Percentiles rank a stretch among this genome's conserved stretches.
phyloP scores from a whole-genome alignment of 2,329 filamentous ascomycete genomes.

The Diplodia seriata region DNA sequence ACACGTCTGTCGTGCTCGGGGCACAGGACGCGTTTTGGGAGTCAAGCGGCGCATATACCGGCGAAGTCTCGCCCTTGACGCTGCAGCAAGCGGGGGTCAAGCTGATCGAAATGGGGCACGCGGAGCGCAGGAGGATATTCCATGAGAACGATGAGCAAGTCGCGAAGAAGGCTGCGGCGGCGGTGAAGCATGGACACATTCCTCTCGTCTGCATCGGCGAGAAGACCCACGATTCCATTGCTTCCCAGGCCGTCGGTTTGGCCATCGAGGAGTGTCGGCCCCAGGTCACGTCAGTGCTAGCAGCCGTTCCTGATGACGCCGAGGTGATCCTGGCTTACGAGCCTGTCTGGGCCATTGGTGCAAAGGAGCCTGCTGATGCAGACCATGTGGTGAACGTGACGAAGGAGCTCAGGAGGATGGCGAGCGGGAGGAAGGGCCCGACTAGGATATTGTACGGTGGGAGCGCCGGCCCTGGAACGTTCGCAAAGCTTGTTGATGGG shows the following conservation, averaged over 20 bases:
- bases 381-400: slow-evolving; percentile 77
- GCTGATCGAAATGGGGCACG: slow-evolving; percentile 81
- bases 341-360: slow-evolving; percentile 88
- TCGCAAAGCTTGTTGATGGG: slow-evolving; percentile 68
- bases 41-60: slow-evolving; percentile 75
- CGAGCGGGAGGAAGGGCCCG: slow-evolving; percentile 59
- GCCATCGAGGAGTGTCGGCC: slow-evolving; percentile 70
- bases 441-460: slow-evolving; percentile 82
- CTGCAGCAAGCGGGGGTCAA: slow-evolving; percentile 71
- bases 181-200: slow-evolving; percentile 71
- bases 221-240: slow-evolving; percentile 57
- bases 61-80: slow-evolving; percentile 74
- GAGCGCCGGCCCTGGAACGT: slow-evolving; percentile 81
- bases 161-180: slow-evolving; percentile 72
- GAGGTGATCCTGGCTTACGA: slow-evolving; percentile 84
- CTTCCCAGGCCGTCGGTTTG: slow-evolving; percentile 58
- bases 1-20: slow-evolving; percentile 67
- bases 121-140: slow-evolving; percentile 75
- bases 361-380: slow-evolving; percentile 71
- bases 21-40: slow-evolving; percentile 79
- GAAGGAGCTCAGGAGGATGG: slow-evolving; percentile 65
- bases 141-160: slow-evolving; percentile 74
- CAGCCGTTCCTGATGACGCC: slow-evolving; percentile 64
- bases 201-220: slow-evolving; percentile 85
- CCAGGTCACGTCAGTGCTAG: slow-evolving; percentile 71